Percentiles rank a stretch among this genome's conserved stretches.
Evolutionary conservation across 2,329 filamentous ascomycete species (phyloP).

Genomic region (Aspergillus novofumigatus): DNA sequence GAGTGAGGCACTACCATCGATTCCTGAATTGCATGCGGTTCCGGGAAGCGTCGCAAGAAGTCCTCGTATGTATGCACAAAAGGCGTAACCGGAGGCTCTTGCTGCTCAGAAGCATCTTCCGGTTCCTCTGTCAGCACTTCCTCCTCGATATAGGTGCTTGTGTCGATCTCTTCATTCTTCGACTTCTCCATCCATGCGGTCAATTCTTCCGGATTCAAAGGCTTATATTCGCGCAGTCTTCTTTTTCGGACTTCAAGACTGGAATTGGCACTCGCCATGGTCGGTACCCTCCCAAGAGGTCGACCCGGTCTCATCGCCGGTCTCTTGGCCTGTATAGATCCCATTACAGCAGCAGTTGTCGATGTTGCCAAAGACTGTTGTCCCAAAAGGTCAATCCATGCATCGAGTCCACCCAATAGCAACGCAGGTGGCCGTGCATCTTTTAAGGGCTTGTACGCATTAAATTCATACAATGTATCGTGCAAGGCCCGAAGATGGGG

Average conservation of each 20-base stretch:
- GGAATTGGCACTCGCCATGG: constrained; percentile 48
- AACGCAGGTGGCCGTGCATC: constrained; percentile 66
- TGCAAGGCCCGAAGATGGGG: constrained; percentile 67
- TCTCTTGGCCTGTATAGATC: constrained; percentile 38
- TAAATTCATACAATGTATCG: constrained; percentile 78
- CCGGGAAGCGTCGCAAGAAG: constrained; percentile 76
- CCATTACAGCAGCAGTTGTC: constrained; percentile 49
- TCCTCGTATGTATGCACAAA: constrained; percentile 74
- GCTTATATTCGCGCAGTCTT: constrained; percentile 59
- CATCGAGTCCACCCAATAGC: constrained; percentile 74
- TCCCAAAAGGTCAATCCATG: constrained; percentile 83
- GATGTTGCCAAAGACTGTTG: constrained; percentile 58
- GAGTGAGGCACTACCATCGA: constrained; percentile 49
- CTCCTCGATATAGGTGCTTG: constrained; percentile 38
- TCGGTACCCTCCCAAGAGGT: constrained; percentile 50
- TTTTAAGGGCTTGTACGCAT: constrained; percentile 68
- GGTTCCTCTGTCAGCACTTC: constrained; percentile 37
- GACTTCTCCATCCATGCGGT: constrained; percentile 75
- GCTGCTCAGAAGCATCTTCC: constrained; percentile 42
- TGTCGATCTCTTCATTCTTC: constrained; percentile 58
- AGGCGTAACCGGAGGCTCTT: constrained; percentile 40
- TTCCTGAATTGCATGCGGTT: constrained; percentile 58
- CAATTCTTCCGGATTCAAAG: constrained; percentile 76
- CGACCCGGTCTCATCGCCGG: constrained; percentile 39
- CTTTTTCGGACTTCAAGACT: constrained; percentile 54